Conservation (phyloP, 176 grass and related monocot species). For the Carex parvula region DNA sequence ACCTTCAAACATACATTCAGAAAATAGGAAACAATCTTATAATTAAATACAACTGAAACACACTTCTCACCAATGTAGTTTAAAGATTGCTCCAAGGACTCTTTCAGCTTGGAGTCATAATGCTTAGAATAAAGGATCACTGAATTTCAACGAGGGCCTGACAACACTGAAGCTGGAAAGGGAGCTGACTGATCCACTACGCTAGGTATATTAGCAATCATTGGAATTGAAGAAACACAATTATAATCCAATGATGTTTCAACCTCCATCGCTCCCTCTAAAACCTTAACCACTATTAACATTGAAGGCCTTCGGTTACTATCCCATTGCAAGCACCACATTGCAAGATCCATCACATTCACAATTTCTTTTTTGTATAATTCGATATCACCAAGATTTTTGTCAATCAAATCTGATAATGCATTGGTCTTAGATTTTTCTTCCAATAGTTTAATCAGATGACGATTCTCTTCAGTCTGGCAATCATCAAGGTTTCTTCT, state of each 20-base stretch:
- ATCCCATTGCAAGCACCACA: conserved; percentile 62
- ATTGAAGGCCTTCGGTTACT: conserved; percentile 48
- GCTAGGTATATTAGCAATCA: neutral
- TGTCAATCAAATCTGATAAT: conserved; percentile 37
- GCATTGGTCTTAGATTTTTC: neutral
- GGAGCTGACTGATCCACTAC: conserved; percentile 11
- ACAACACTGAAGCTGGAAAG: conserved; percentile 33
- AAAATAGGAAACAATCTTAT: too few species aligned
- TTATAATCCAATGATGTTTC: conserved; percentile 28
- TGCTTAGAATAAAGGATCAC: neutral
- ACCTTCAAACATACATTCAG: too few species aligned
- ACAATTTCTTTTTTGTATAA: conserved; percentile 30
- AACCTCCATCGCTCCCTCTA: conserved; percentile 39
- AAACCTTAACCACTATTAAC: conserved; percentile 48
- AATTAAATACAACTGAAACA: too few species aligned
- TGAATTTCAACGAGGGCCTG: conserved; percentile 33
- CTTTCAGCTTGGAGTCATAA: too few species aligned
- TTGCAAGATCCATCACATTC: conserved; percentile 44
- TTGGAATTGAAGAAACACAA: conserved; percentile 14
- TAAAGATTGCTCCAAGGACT: too few species aligned
- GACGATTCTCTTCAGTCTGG: too few species aligned
- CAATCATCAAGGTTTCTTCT: too few species aligned
- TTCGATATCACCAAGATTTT: neutral
- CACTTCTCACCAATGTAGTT: neutral
- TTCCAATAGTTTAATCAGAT: too few species aligned